Base-by-base conservation (phyloP, 2,329 filamentous ascomycete genomes). In the Ilyonectria robusta region DNA sequence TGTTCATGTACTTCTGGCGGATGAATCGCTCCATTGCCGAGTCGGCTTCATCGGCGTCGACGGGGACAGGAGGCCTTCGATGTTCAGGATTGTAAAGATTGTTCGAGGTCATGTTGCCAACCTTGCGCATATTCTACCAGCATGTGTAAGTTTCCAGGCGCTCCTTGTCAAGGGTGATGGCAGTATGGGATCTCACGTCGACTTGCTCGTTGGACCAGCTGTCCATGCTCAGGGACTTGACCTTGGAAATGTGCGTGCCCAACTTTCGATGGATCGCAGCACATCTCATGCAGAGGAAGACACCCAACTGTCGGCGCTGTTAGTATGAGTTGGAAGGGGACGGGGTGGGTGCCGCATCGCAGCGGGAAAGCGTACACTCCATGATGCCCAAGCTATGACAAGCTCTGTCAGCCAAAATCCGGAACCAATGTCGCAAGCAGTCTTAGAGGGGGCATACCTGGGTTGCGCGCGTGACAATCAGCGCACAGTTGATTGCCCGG, bases 171-270 rank as follows among this genome's bases (percentile, higher is more conserved):
- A 31, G 33, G 51, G 21, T 13, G 7, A 29, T 17, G 15, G 31
- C 33, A 33, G 50, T 59, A 11, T 42, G 40, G 66, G 6, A 59
- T 82, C 89, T 82, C 85, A 97, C 95, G 83, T 99, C 96, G 70
- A 99, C 95, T 83, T 99, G 96, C 68, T 98, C 96, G 77, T 92
- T 92, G 55, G 93, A 91, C 96, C 96, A 99, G 73, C 92, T 96
- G 82, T 99, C 96, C 95, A 99, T 98, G 81, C 93, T 98, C 83
- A 99, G 83, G 42, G 95, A 98, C 83, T 99, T 99, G 85, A 99
- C 94, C 81, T 99, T 99, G 72, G 95, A 98, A 70, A 99, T 94
- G 81, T 99, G 96, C 46, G 96, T 98, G 68, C 96, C 96, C 77
- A 99, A 86, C 83, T 98, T 98, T 78, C 96, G 93, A 84, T 99